Conservation (phyloP, 352 stramenopile genomes). For the Phytophthora quininea region DNA sequence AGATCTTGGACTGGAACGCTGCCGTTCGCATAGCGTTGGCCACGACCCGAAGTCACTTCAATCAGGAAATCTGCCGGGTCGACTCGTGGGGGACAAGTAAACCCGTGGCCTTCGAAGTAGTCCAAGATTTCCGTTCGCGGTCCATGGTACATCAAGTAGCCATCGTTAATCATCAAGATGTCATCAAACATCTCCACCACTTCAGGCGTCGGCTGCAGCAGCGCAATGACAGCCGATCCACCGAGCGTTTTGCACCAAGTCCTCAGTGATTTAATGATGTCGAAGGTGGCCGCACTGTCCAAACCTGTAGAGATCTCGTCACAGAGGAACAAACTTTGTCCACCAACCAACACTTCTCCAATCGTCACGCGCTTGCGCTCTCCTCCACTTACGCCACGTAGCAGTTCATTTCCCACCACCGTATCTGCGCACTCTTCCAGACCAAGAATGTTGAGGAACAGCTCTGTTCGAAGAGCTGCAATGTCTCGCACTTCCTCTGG, state of each 20-base stretch:
- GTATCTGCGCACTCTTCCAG: conserved; percentile 91
- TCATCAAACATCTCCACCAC: conserved; percentile 96
- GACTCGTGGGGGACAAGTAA: conserved; percentile 65
- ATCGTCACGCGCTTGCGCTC: conserved; percentile 89
- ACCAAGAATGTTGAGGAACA: conserved; percentile 83
- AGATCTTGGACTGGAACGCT: conserved; percentile 33
- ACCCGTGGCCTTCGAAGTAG: conserved; percentile 90
- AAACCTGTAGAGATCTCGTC: conserved; percentile 77
- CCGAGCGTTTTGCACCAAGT: conserved; percentile 46
- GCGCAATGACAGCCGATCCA: conserved; percentile 43
- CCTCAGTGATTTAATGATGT: conserved; percentile 61
- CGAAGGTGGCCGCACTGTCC: conserved; percentile 58
- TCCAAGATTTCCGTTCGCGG: conserved; percentile 63
- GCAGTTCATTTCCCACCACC: conserved; percentile 88
- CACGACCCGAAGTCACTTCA: conserved; percentile 69
- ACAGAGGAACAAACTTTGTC: conserved; percentile 71
- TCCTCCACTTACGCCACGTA: conserved; percentile 91
- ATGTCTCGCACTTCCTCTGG: conserved; percentile 77
- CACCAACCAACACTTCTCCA: conserved; percentile 54
- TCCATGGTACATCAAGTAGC: conserved; percentile 94
- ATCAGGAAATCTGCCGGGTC: conserved; percentile 75
- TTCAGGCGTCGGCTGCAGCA: conserved; percentile 80
- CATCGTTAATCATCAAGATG: conserved; percentile 93
- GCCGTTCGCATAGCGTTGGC: conserved; percentile 48
- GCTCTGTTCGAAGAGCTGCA: conserved; percentile 60